A percentile compares a stretch with the other conserved stretches of the same genome.
Conservation (phyloP, 257 asterid species). For the Verbascum thapsus region DNA sequence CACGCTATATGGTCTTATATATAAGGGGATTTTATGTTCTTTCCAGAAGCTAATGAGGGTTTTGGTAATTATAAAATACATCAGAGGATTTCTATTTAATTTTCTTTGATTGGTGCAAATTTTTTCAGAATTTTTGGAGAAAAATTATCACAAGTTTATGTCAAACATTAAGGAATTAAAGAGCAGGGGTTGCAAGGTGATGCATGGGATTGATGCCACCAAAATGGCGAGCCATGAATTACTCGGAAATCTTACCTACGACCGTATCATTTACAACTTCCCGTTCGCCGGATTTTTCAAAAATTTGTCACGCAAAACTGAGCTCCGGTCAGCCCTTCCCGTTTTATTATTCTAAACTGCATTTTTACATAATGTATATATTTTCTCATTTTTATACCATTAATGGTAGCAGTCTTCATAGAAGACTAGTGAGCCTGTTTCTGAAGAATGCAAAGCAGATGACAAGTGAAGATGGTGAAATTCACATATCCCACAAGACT, state of each 20-base stretch:
- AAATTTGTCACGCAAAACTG: constrained; percentile 21
- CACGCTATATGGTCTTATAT: no score
- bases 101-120: neutral
- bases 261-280: constrained; percentile 54
- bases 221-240: constrained; percentile 31
- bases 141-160: constrained; percentile 36
- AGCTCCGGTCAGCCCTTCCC: constrained; percentile 31
- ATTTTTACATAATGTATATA: no score
- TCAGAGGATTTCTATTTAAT: neutral
- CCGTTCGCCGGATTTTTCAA: constrained; percentile 47
- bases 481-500: constrained; percentile 52
- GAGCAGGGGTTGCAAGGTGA: constrained; percentile 33
- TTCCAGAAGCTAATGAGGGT: no score
- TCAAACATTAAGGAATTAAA: constrained; percentile 36
- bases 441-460: constrained; percentile 43
- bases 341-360: no score
- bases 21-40: no score
- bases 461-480: constrained; percentile 36
- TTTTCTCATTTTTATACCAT: neutral
- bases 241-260: constrained; percentile 36
- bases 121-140: constrained; percentile 22
- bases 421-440: constrained; percentile 36
- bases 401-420: constrained; percentile 30
- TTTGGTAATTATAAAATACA: no score
- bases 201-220: constrained; percentile 52